Evolutionary conservation across 2,329 filamentous ascomycete genomes (phyloP).

Genomic region (Sporothrix brunneoviolacea): DNA sequence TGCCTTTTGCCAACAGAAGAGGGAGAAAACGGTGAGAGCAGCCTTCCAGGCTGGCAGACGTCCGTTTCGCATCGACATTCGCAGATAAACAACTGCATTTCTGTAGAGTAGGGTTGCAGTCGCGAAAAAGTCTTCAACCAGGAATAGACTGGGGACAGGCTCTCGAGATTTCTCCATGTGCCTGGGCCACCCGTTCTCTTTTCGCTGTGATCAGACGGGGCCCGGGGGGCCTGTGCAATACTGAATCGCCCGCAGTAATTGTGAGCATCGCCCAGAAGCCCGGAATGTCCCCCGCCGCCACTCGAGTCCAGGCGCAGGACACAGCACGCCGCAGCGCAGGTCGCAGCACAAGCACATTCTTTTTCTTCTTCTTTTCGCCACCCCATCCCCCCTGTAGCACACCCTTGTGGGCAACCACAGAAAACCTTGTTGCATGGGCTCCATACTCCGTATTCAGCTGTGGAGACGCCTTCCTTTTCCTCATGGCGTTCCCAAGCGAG

Average conservation of each 20-base stretch:
- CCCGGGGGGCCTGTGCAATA: too few species aligned
- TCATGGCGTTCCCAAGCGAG: too few species aligned
- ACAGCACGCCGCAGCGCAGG: constrained; percentile 10
- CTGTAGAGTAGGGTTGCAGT: too few species aligned
- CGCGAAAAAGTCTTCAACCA: too few species aligned
- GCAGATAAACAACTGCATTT: too few species aligned
- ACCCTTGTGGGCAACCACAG: too few species aligned
- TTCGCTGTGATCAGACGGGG: too few species aligned
- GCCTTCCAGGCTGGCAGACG: too few species aligned
- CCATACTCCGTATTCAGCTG: not conserved
- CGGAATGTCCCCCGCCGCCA: not conserved
- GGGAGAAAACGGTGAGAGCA: too few species aligned
- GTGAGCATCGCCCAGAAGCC: not conserved
- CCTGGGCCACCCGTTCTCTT: not conserved
- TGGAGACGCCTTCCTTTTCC: constrained; percentile 5
- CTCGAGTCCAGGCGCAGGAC: not conserved
- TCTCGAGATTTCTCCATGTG: not conserved
- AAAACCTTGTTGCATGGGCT: not conserved
- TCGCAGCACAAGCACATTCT: constrained; percentile 10
- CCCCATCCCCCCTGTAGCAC: not conserved
- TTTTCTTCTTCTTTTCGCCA: not conserved
- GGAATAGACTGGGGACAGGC: too few species aligned
- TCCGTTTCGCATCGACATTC: too few species aligned
- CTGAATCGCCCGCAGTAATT: constrained; percentile 1
- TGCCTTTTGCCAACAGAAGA: too few species aligned